phyloP scores from a whole-genome alignment of 306 rosid species.

The Lablab purpureus region DNA sequence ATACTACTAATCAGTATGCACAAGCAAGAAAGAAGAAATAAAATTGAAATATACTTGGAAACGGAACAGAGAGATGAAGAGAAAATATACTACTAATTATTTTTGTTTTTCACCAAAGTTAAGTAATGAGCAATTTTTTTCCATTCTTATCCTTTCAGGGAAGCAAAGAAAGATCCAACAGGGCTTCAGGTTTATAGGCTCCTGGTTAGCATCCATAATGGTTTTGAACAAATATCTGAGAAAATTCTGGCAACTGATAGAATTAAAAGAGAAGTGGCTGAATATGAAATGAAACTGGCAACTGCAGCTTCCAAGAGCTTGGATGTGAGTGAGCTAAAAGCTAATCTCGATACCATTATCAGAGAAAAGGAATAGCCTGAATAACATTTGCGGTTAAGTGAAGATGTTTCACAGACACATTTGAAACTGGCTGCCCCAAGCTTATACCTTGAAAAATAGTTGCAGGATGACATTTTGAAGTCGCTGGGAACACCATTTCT shows the following conservation, averaged over 20 bases:
- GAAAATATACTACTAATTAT: not conserved
- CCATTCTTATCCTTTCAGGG: constrained; percentile 60
- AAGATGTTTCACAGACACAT: constrained; percentile 25
- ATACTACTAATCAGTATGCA: not conserved
- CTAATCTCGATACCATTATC: constrained; percentile 64
- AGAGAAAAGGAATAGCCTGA: constrained; percentile 62
- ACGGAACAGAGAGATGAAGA: constrained; percentile 15
- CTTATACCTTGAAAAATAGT: constrained; percentile 49
- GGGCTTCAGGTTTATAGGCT: constrained; percentile 81
- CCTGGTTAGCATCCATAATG: constrained; percentile 76
- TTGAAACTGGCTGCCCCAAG: constrained; percentile 47
- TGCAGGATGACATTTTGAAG: constrained; percentile 38
- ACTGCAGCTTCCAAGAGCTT: constrained; percentile 62
- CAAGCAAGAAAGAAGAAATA: constrained; percentile 23
- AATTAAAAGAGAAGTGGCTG: constrained; percentile 71
- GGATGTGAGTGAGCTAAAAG: constrained; percentile 58
- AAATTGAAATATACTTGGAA: constrained; percentile 17
- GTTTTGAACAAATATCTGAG: constrained; percentile 80
- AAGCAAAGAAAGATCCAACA: constrained; percentile 78
- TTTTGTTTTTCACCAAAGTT: not conserved
- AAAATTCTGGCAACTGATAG: constrained; percentile 79
- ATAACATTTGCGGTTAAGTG: constrained; percentile 47
- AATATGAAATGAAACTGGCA: constrained; percentile 78
- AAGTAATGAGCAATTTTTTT: constrained; percentile 31
- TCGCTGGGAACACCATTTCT: constrained; percentile 21